Evolutionary conservation across 345 rosid genomes (phyloP).

Genomic region (Barbarea vulgaris): DNA sequence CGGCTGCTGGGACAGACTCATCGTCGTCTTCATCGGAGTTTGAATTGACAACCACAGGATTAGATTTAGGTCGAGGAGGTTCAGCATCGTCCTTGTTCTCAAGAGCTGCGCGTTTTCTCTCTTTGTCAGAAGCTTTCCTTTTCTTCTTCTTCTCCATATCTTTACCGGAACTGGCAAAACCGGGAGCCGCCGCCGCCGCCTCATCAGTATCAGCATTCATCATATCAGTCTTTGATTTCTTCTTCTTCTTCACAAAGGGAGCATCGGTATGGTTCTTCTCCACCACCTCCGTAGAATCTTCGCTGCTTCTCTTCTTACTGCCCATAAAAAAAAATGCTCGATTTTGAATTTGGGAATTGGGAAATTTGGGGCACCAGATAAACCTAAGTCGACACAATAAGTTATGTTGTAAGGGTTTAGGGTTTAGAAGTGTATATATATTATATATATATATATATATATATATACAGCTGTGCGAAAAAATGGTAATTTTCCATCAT

Average conservation of each 20-base stretch:
- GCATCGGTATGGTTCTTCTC: conserved; percentile 36
- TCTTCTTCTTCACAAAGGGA: conserved; percentile 51
- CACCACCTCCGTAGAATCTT: conserved; percentile 41
- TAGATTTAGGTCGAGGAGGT: conserved; percentile 37
- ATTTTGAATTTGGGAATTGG: background rate
- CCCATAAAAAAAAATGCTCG: conserved; percentile 47
- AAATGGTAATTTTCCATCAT: background rate
- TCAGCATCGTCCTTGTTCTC: conserved; percentile 30
- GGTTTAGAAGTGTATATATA: background rate
- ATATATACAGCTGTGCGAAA: too few species aligned
- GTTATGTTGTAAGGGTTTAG: background rate
- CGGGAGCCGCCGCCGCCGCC: conserved; percentile 29
- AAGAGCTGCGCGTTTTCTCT: conserved; percentile 47
- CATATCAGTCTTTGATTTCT: conserved; percentile 50
- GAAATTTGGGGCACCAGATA: background rate
- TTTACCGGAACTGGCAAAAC: conserved; percentile 43
- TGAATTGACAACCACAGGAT: conserved; percentile 9
- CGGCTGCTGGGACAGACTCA: conserved; percentile 23
- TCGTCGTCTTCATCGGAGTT: conserved; percentile 30
- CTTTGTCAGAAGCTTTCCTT: conserved; percentile 75
- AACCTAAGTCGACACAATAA: background rate
- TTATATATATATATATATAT: too few species aligned
- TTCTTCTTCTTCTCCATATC: conserved; percentile 88
- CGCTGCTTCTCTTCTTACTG: conserved; percentile 57
- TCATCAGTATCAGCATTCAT: conserved; percentile 29